Evolutionary conservation across 2,329 filamentous ascomycete species (phyloP).

Genomic region (Lachnellula occidentalis): DNA sequence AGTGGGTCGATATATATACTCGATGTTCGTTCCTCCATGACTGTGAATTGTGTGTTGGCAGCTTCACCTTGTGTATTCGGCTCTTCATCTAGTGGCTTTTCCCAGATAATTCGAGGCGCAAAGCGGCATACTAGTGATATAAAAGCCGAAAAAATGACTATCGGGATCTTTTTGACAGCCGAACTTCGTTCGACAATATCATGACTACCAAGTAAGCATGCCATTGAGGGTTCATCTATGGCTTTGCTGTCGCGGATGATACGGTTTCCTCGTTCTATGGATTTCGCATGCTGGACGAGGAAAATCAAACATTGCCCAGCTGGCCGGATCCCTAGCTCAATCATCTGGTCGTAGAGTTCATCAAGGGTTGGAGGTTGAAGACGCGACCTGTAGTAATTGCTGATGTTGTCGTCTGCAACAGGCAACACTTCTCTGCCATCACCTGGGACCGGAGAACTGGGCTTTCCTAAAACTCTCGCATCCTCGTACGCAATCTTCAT

Average conservation of each 20-base stretch:
- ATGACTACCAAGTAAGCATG: conserved; percentile 11
- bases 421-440: conserved; percentile 52
- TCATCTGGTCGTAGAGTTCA: conserved; percentile 56
- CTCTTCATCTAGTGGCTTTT: not conserved
- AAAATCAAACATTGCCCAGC: conserved; percentile 46
- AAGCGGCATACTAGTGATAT: conserved; percentile 45
- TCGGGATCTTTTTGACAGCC: conserved; percentile 24
- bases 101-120: conserved; percentile 19
- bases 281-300: conserved; percentile 48
- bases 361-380: conserved; percentile 53
- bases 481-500: conserved; percentile 44
- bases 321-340: conserved; percentile 42
- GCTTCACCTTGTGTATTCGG: not conserved
- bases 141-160: conserved; percentile 43
- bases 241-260: conserved; percentile 45
- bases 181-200: not conserved
- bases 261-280: conserved; percentile 40
- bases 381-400: conserved; percentile 59
- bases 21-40: not conserved
- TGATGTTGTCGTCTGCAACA: conserved; percentile 52
- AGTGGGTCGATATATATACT: conserved; percentile 4
- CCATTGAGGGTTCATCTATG: conserved; percentile 10
- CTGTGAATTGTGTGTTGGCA: not conserved
- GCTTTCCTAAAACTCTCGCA: conserved; percentile 21
- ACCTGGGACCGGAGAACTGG: conserved; percentile 45